Evolutionary conservation across 2,329 filamentous ascomycete genomes (phyloP), one percentile per base, ranked within the genome.

Genomic region (Chalara sp.): DNA sequence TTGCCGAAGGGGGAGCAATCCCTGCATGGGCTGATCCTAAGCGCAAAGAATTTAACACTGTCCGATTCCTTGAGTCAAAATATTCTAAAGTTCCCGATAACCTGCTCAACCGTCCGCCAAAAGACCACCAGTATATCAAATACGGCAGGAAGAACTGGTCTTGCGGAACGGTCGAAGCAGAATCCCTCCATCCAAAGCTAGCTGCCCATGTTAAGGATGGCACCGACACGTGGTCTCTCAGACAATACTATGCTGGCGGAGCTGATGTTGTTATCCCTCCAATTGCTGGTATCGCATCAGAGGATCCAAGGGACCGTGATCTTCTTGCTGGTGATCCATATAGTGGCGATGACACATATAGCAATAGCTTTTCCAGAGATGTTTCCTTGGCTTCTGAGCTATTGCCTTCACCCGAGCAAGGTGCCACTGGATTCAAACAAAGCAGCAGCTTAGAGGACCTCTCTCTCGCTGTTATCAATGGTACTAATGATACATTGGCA

Each of bases 121-220:
- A 47, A 29, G 52, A 58, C 32, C 44, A 55, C 42, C 44, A 28
- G 4, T 62, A 62, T 41, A 32, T 60, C 43, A 8, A 10, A n/a
- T 10, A 28, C 39, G 6, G 12, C 11, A n/a, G 42, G 12, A 41
- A 44, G 10, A n/a, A 8, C n/a, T 41, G 40, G 7, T 32, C 12
- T 12, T 13, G 32, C 33, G 13, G n/a, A 46, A 28, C 39, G 5
- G 37, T 35, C n/a, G 40, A 47, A 28, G 32, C 13, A 29, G 10
- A n/a, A 32, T 33, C 12, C n/a, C 46, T 44, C 32, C 61, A 64
- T 45, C 62, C 62, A 8, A 61, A 54, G 30, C 47, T 63, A 10
- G 43, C 37, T 12, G 35, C 46, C 12, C 60, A 60, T 30, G 52
- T 51, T 6, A 58, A 55, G 37, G 62, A 54, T 11, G 56, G 58